phyloP scores from a whole-genome alignment of 352 stramenopile genomes.

The Phytophthora cryptogea region DNA sequence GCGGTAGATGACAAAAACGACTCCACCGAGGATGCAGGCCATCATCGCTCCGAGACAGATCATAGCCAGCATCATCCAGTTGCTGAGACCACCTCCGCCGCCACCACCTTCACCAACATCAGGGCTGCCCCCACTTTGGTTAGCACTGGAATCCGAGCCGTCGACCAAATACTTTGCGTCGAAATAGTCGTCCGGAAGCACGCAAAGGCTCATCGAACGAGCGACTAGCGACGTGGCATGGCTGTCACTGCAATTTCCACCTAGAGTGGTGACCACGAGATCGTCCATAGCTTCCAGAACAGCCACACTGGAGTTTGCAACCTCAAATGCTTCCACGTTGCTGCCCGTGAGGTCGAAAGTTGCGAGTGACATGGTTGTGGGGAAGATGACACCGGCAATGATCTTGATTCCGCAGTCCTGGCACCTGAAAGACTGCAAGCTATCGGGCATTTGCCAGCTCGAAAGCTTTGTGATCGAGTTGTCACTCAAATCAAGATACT shows the following conservation, averaged over 20 bases:
- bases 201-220: slow-evolving; percentile 37
- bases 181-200: slow-evolving; percentile 38
- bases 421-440: slow-evolving; percentile 39
- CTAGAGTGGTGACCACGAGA: slow-evolving; percentile 34
- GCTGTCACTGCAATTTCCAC: slow-evolving; percentile 32
- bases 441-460: slow-evolving; percentile 35
- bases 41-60: slow-evolving; percentile 38
- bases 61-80: slow-evolving; percentile 51
- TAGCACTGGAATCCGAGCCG: slow-evolving; percentile 12
- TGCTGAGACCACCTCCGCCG: slow-evolving; percentile 27
- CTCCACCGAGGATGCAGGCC: slow-evolving; percentile 26
- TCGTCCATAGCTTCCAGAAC: slow-evolving; percentile 35
- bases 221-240: slow-evolving; percentile 16
- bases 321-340: slow-evolving; percentile 34
- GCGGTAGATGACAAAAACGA: slow-evolving; percentile 39
- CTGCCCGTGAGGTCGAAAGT: slow-evolving; percentile 39
- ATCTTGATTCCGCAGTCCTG: slow-evolving; percentile 36
- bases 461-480: slow-evolving; percentile 32
- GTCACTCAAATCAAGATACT: slow-evolving; percentile 39
- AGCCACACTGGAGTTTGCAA: slow-evolving; percentile 37
- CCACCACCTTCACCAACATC: not conserved
- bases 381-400: slow-evolving; percentile 35
- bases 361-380: slow-evolving; percentile 22
- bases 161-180: slow-evolving; percentile 29
- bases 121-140: slow-evolving; percentile 7